Conservation (phyloP, 768 basidiomycete genomes). For the Exidia glandulosa region DNA sequence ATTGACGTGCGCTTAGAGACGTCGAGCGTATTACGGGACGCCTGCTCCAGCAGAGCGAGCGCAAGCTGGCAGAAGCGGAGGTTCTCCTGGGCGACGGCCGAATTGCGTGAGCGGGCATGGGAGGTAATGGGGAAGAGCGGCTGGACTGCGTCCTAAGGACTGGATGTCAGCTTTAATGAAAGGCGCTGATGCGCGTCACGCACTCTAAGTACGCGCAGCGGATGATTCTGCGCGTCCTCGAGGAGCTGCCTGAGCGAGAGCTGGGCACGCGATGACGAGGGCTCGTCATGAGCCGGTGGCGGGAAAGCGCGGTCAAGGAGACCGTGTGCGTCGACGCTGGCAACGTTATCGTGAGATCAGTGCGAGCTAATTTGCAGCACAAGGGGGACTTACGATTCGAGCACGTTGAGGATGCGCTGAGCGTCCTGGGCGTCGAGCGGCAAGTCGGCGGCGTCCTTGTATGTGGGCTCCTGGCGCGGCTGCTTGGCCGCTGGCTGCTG, state of each 20-base stretch:
- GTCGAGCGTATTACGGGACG: conserved; percentile 38
- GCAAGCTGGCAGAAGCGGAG: conserved; percentile 67
- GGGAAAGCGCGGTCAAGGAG: conserved; percentile 74
- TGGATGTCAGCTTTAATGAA: neutral
- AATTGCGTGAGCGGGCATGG: conserved; percentile 50
- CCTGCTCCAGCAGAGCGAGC: conserved; percentile 58
- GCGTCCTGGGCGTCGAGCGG: conserved; percentile 37
- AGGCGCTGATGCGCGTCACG: conserved; percentile 16
- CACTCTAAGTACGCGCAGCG: conserved; percentile 47
- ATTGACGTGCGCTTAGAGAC: conserved; percentile 9
- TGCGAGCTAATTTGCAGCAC: neutral
- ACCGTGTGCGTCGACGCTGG: conserved; percentile 60
- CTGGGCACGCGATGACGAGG: conserved; percentile 28
- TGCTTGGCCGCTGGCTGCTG: conserved; percentile 43
- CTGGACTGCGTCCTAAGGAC: conserved; percentile 45
- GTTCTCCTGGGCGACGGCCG: conserved; percentile 56
- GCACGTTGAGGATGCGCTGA: conserved; percentile 45
- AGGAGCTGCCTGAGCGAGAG: conserved; percentile 48
- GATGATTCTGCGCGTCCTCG: conserved; percentile 38
- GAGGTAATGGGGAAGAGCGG: conserved; percentile 60
- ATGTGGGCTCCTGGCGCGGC: conserved; percentile 26
- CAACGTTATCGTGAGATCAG: conserved; percentile 3
- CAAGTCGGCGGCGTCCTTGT: conserved; percentile 35
- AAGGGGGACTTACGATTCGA: conserved; percentile 35
- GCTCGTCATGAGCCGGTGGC: conserved; percentile 24